Evolutionary conservation across 225 moss, liverwort and hornwort genomes (phyloP), one percentile per base, ranked within the genome.

Genomic region (Lunularia cruciata): DNA sequence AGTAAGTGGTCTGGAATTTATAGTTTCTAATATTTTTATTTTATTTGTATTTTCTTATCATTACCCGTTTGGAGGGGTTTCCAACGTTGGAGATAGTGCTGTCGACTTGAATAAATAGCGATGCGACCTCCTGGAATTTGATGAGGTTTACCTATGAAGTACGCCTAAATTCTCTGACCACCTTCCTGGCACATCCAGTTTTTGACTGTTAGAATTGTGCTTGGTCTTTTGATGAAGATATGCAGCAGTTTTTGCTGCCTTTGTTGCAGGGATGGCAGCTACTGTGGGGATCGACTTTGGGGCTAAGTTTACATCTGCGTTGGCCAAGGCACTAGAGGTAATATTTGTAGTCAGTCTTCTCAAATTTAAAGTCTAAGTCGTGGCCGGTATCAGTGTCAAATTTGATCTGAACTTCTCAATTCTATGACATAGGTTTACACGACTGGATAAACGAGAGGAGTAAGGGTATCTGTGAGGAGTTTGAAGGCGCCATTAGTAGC

Each of bases 191-290:
- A 28, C 5, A 12, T 42, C 5, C 33, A 35, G 16, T 18, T 60
- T 36, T 54, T 71, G 47, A 65, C 51, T 45, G 15, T 18, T 10
- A 53, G 19, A 33, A 8, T 10, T 13, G 51, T 37, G 52, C 33
- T 70, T 60, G 67, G 57, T 57, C 79, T 60, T 39, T 79, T 52
- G 33, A 77, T 75, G 75, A 83, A 99, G 98, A 77, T 91, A 89
- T 85, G 98, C 98, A 63, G 93, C 98, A 77, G 93, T 99, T 31
- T 93, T 93, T 82, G 93, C 98, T 69, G 91, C 93, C 19, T 99
- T 85, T 76, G 81, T 99, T 69, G 86, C 91, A 57, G 98, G 98
- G 68, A 89, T 91, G 78, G 83, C 98, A 66, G 88, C 91, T n/a
- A 86, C 80, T 65, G 87, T 86, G 40, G 98, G 98, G 38, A 91